Percentiles rank a stretch among this genome's conserved stretches.
Conservation (phyloP, 2,329 filamentous ascomycete species). For the Daldinia sp. region DNA sequence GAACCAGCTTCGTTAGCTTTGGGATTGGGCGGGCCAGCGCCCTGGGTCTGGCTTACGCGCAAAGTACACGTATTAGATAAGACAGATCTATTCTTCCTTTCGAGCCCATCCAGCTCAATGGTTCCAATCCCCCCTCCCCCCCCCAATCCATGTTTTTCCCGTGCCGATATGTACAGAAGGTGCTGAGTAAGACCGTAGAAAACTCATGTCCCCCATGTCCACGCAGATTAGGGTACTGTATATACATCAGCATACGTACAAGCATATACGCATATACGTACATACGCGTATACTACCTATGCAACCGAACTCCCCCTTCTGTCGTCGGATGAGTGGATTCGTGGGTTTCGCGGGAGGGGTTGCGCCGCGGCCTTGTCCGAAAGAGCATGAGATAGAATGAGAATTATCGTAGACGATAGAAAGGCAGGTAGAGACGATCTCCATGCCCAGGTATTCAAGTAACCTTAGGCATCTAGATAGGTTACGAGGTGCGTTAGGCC, state of each 20-base stretch:
- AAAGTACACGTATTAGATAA: not conserved
- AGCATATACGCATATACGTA: not conserved
- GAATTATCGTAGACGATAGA: not conserved
- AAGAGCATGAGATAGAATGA: not conserved
- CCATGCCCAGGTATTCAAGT: not conserved
- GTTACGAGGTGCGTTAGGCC: not conserved
- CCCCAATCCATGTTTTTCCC: not conserved
- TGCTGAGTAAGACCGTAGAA: conserved; percentile 10
- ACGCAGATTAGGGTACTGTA: too few relatives aligned
- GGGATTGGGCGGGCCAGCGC: not conserved
- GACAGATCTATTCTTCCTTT: not conserved
- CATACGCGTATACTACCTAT: not conserved
- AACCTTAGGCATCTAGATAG: not conserved
- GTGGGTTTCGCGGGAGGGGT: not conserved
- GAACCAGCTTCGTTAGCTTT: not conserved
- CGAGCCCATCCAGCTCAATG: not conserved
- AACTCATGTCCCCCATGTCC: not conserved
- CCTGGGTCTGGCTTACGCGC: not conserved
- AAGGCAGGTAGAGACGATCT: not conserved
- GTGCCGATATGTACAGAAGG: not conserved
- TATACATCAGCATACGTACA: not conserved
- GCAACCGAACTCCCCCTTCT: not conserved
- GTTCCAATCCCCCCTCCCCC: too few relatives aligned
- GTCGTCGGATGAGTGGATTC: not conserved
- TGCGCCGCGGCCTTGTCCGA: not conserved